Evolutionary conservation across 2,329 filamentous ascomycete species (phyloP).

Genomic region (Hyphodiscus sp.): DNA sequence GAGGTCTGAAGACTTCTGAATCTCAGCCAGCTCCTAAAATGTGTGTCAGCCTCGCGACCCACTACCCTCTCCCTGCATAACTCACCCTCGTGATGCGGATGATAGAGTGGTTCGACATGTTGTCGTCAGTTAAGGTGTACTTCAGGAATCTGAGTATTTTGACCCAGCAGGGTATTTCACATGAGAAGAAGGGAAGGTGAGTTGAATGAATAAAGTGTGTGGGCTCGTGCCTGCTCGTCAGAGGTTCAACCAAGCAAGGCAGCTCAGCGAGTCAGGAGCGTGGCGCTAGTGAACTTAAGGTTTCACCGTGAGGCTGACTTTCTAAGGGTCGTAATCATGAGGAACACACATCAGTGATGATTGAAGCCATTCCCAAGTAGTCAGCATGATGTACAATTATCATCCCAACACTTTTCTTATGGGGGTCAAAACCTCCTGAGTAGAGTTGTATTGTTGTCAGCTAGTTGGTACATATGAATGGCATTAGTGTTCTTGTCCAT

Average conservation of each 20-base stretch:
- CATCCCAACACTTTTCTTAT: too few relatives aligned
- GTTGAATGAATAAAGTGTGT: background rate
- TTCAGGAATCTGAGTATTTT: background rate
- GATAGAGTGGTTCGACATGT: constrained; percentile 78
- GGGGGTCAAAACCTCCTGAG: too few relatives aligned
- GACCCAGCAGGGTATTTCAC: background rate
- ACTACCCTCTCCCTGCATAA: constrained; percentile 18
- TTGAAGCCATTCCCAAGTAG: too few relatives aligned
- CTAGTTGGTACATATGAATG: too few relatives aligned
- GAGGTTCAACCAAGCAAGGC: background rate
- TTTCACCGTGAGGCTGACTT: background rate
- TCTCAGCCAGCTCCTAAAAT: constrained; percentile 71
- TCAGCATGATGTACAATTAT: too few relatives aligned
- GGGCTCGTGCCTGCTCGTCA: background rate
- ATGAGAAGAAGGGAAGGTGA: background rate
- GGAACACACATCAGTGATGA: too few relatives aligned
- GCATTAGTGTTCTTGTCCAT: too few relatives aligned
- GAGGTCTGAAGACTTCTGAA: constrained; percentile 77
- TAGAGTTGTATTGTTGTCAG: too few relatives aligned
- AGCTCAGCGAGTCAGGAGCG: background rate
- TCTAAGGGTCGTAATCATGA: too few relatives aligned
- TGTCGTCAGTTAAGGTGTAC: constrained; percentile 2
- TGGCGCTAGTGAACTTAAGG: background rate
- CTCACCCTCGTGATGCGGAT: constrained; percentile 78
- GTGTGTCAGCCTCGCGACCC: constrained; percentile 32